phyloP scores from a whole-genome alignment of 2,329 filamentous ascomycete species.

The Penicillium sp. region DNA sequence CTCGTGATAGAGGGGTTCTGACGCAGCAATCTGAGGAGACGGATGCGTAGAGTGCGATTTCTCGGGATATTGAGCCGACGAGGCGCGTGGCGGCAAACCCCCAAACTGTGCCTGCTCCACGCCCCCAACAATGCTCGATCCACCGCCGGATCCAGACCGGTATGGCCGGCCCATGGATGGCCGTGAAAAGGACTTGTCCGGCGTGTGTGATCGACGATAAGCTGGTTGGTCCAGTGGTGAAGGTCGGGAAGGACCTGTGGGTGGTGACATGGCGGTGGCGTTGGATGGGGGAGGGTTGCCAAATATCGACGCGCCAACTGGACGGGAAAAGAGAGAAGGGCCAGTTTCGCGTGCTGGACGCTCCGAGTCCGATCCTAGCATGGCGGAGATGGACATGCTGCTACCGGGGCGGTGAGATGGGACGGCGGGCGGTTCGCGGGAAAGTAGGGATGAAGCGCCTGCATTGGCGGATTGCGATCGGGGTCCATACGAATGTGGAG shows the following conservation, averaged over 20 bases:
- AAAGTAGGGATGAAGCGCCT: conserved; percentile 36
- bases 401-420: conserved; percentile 52
- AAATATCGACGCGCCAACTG: conserved; percentile 33
- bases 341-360: conserved; percentile 42
- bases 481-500: conserved; percentile 44
- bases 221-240: conserved; percentile 55
- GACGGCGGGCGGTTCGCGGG: conserved; percentile 51
- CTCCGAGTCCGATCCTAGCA: conserved; percentile 54
- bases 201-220: conserved; percentile 64
- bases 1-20: conserved; percentile 31
- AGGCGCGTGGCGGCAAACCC: conserved; percentile 26
- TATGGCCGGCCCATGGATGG: conserved; percentile 29
- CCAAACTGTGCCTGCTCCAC: conserved; percentile 31
- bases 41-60: conserved; percentile 31
- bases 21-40: conserved; percentile 30
- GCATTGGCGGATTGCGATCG: conserved; percentile 37
- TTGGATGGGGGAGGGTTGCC: conserved; percentile 30
- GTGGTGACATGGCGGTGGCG: conserved; percentile 40
- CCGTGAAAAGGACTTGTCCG: conserved; percentile 59
- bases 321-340: conserved; percentile 43
- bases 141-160: conserved; percentile 33
- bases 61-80: conserved; percentile 31
- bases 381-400: conserved; percentile 69
- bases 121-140: conserved; percentile 16
- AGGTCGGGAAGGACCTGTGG: conserved; percentile 35